Evolutionary conservation across 768 basidiomycete species (phyloP), one percentile per base, ranked within the genome.

Genomic region (Macrolepiota fuliginosa): DNA sequence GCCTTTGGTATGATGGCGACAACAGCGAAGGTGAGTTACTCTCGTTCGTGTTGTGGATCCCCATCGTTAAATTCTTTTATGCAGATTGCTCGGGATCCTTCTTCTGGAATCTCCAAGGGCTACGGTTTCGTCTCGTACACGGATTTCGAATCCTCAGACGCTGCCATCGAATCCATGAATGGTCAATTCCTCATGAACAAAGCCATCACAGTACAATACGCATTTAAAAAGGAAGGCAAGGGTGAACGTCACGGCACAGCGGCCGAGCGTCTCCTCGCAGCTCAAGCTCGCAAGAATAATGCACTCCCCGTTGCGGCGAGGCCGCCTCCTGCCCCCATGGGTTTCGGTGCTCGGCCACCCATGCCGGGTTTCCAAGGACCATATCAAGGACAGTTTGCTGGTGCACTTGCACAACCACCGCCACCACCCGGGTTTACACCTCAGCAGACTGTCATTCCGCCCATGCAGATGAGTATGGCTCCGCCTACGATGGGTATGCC

Each of bases 171-270:
- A 73, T 86, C 93, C 10, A 98, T 98, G 96, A 96, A 98, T 67
- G 87, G 88, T 40, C 96, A 98, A 70, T 98, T 94, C 84, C 82
- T 98, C 51, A 96, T 96, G 90, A 98, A 98, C 81, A 98, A 98
- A 77, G 91, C 95, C 57, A 93, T 99, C 70, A 88, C 90, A 17
- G 95, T 97, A 11, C 95, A 98, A 72, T 99, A 97, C 72, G 96
- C 97, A 1, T 98, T 98, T 84, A 98, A 99, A 78, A 98, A 98
- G 77, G 97, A 98, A 70, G 95, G 94, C 47, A 96, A 98, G 71
- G 96, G 96, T 61, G 97, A 99, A 74, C 86, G 97, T 4, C 97
- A 98, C 69, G 97, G 97, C 29, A 97, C 96, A 11, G 81, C 91
- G 15, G 96, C 97, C n/a, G 97, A 99, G 76, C 88, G 97, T 61